Evolutionary conservation across 257 asterid species (phyloP).

Genomic region (Henckelia pumila): DNA sequence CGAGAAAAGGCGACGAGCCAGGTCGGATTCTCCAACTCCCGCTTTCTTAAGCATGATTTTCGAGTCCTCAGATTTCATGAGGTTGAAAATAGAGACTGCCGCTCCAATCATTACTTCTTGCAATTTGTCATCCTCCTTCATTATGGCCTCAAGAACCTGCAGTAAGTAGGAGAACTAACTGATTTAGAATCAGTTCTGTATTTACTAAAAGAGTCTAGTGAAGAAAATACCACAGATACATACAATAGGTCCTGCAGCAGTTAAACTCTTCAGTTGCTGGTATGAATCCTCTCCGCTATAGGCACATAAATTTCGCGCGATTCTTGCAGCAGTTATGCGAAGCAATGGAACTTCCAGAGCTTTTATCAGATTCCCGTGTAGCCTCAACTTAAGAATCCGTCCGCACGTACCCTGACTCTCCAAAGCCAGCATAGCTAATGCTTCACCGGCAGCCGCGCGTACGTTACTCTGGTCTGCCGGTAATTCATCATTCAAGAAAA

Average conservation of each 20-base stretch:
- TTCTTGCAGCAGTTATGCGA: slow-evolving; percentile 60
- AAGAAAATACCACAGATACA: slow-evolving; percentile 17
- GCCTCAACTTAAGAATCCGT: slow-evolving; percentile 45
- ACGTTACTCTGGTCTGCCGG: slow-evolving; percentile 40
- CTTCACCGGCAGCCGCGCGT: slow-evolving; percentile 79
- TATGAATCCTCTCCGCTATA: slow-evolving; percentile 57
- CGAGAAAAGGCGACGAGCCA: slow-evolving; percentile 46
- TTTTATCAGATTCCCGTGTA: slow-evolving; percentile 40
- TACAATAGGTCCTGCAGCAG: slow-evolving; percentile 72
- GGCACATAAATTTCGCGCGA: slow-evolving; percentile 66
- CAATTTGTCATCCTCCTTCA: slow-evolving; percentile 65
- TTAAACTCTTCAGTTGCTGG: slow-evolving; percentile 43
- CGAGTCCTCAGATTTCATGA: slow-evolving; percentile 52
- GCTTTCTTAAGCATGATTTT: slow-evolving; percentile 38
- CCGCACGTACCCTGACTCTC: slow-evolving; percentile 54
- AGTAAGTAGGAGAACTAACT: neutral
- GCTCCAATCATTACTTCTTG: slow-evolving; percentile 89
- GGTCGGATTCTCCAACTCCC: slow-evolving; percentile 45
- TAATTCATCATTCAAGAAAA: slow-evolving; percentile 49
- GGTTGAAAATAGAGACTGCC: slow-evolving; percentile 63
- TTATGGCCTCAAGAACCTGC: slow-evolving; percentile 76
- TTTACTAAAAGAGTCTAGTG: neutral
- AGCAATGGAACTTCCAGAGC: slow-evolving; percentile 61
- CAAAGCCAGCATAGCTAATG: slow-evolving; percentile 70
- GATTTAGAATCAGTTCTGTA: neutral